Base-by-base conservation (phyloP, 176 grass and related monocot species). In the Themeda triandra region DNA sequence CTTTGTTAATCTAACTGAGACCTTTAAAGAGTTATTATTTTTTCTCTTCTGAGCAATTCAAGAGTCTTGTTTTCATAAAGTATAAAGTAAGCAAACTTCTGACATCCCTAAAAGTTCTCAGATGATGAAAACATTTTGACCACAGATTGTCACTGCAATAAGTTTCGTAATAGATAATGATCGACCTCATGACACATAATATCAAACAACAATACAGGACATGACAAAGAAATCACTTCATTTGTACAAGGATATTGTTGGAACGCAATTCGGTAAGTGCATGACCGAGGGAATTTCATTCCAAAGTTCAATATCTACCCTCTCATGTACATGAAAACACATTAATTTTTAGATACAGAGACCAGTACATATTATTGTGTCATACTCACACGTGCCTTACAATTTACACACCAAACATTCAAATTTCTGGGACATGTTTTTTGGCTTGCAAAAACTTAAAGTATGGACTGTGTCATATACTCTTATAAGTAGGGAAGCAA, bases 251-350 rank as follows among this genome's bases (percentile, higher is more conserved):
- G 10, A 36, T 69, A 69, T 46, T 69, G 37, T 30, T 80, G 17
- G 15, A 37, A 63, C 46, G 65, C n/a, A 77, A 19, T 62, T 65
- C 28, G 21, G 1, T 31, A 37, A 21, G 19, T n/a, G 25, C 36
- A 53, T 69, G 13, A 24, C 32, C 27, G 10, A 71, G 2, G 6
- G 14, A 77, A 28, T 21, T 66, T 77, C 12, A 82, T 63, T 70
- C 69, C 27, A 89, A 54, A 21, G 24, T 53, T 65, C 17, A 77
- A 48, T 68, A 29, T 68, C 25, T 48, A 80, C 11, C 24, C 11
- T 68, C 73, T 75, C n/a, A 19, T 80, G 73, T 49, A 71, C 59
- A 74, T 58, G 60, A 62, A 66, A 85, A 19, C 35, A n/a, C 21
- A 11, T 14, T 45, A 15, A 29, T 36, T 66, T 75, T 31, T 1